A percentile compares a stretch with the other conserved stretches of the same genome.
Conservation (phyloP, 305 asterid genomes). For the Fraxinus sp. region DNA sequence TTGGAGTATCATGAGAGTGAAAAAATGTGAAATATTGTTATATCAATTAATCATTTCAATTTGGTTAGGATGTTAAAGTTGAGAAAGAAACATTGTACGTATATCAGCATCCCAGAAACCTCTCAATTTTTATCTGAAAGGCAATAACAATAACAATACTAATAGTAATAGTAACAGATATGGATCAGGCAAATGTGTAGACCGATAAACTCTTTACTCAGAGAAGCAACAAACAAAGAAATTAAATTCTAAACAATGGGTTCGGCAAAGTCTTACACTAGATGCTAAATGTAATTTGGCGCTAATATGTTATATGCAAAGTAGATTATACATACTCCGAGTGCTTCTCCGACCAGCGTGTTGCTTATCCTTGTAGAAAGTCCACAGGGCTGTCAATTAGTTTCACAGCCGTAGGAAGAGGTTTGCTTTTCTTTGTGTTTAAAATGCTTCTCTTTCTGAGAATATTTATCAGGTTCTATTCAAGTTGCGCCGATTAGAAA, state of each 20-base stretch:
- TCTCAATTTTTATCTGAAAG: not conserved
- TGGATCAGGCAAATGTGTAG: not conserved
- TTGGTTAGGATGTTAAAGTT: not conserved
- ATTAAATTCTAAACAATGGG: not conserved
- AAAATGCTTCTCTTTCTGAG: not conserved
- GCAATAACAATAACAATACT: not conserved
- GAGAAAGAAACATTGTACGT: not conserved
- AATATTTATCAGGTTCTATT: not conserved
- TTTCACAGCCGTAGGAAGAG: not conserved
- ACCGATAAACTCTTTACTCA: not conserved
- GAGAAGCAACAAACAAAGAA: not conserved
- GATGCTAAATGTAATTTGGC: not conserved
- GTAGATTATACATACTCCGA: not conserved
- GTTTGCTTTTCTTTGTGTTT: not conserved
- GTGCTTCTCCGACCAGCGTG: not conserved
- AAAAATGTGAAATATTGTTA: not conserved
- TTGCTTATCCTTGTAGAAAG: not conserved
- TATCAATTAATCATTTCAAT: not conserved
- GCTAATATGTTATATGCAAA: not conserved
- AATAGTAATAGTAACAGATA: not conserved
- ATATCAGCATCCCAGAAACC: not conserved
- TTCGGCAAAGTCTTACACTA: not conserved
- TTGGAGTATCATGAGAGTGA: not conserved
- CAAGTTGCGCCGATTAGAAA: not conserved
- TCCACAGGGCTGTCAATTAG: not conserved